phyloP scores from a whole-genome alignment of 2,329 filamentous ascomycete genomes.

The Colletotrichum chrysophilum region DNA sequence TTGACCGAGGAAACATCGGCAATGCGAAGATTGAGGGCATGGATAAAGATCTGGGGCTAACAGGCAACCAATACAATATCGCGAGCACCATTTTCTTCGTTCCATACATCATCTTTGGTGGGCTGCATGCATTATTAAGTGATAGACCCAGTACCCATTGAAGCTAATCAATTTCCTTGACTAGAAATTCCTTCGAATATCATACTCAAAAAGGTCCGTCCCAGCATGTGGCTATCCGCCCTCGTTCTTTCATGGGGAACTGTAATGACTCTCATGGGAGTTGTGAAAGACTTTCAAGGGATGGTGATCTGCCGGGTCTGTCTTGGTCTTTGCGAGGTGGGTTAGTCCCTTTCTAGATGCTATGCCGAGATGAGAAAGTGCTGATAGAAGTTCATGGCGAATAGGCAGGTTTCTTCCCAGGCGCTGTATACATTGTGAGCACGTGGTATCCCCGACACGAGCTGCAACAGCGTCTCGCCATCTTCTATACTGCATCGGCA shows the following conservation, averaged over 20 bases:
- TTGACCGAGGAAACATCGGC: constrained; percentile 20
- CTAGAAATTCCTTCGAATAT: constrained; percentile 60
- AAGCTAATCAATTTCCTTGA: constrained; percentile 43
- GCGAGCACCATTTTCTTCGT: constrained; percentile 12
- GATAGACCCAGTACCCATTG: constrained; percentile 24
- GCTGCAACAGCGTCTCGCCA: constrained; percentile 30
- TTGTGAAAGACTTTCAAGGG: constrained; percentile 26
- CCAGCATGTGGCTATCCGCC: constrained; percentile 38
- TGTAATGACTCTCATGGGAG: constrained; percentile 26
- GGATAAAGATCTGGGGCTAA: not conserved
- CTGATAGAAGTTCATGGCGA: not conserved
- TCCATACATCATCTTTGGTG: constrained; percentile 63
- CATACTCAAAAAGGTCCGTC: constrained; percentile 63
- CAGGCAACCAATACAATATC: constrained; percentile 7
- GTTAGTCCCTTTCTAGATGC: not conserved
- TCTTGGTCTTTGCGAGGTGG: not conserved
- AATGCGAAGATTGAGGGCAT: constrained; percentile 15
- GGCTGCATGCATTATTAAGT: constrained; percentile 30
- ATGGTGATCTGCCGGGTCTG: constrained; percentile 18
- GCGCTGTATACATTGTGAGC: constrained; percentile 31
- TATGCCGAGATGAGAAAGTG: not conserved
- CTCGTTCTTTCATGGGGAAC: constrained; percentile 37
- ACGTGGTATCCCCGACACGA: constrained; percentile 35
- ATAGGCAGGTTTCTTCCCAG: constrained; percentile 32
- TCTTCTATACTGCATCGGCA: constrained; percentile 43